Conservation (phyloP, 176 grass and related monocot species). For the Juncus inflexus region DNA sequence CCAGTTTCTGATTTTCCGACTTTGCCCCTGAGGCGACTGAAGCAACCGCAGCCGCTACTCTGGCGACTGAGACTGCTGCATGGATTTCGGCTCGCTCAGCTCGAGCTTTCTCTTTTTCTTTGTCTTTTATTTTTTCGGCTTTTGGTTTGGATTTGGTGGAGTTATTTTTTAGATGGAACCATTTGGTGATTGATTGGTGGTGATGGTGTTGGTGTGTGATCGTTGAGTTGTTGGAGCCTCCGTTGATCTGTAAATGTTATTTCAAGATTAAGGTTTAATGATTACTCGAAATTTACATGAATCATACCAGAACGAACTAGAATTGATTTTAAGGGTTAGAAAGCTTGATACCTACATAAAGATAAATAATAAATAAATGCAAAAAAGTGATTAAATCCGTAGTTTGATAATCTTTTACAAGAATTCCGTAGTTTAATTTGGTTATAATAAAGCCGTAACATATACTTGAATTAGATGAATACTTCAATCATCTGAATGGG, state of each 20-base stretch:
- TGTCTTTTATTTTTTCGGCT: constrained; percentile 38
- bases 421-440: no score
- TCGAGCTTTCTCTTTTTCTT: constrained; percentile 44
- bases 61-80: constrained; percentile 73
- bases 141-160: neutral
- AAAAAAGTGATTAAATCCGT: no score
- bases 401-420: no score
- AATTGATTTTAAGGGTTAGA: no score
- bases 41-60: constrained; percentile 68
- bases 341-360: no score
- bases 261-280: no score
- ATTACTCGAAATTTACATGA: no score
- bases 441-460: no score
- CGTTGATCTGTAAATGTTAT: constrained; percentile 8
- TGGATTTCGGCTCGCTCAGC: constrained; percentile 66
- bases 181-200: constrained; percentile 50
- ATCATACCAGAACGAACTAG: no score
- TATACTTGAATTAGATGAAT: no score
- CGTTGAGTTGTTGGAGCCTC: constrained; percentile 12
- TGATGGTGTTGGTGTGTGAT: constrained; percentile 28
- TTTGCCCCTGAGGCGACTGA: constrained; percentile 47
- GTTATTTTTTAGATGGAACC: constrained; percentile 69
- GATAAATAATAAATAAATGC: no score
- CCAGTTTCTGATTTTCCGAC: constrained; percentile 58
- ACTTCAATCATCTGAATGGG: no score